phyloP scores from a whole-genome alignment of 73 alveolate species.

The Paramecium sexaurelia region DNA sequence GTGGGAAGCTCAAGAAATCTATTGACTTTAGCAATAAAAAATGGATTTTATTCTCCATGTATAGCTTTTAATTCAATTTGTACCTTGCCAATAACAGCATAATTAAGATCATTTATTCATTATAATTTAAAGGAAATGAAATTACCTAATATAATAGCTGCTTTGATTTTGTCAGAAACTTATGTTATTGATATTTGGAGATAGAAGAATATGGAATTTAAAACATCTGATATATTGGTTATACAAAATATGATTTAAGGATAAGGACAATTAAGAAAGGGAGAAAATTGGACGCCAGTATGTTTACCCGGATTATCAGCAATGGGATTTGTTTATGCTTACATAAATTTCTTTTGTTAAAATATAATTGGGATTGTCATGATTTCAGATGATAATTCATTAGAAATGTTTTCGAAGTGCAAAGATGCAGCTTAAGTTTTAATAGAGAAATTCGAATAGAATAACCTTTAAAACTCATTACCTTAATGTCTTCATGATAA shows the following conservation, averaged over 20 bases:
- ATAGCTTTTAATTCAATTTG: slow-evolving; percentile 47
- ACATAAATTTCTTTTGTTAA: slow-evolving; percentile 72
- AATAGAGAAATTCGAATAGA: slow-evolving; percentile 7
- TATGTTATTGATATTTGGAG: slow-evolving; percentile 78
- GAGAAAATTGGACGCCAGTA: slow-evolving; percentile 83
- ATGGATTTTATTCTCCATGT: slow-evolving; percentile 64
- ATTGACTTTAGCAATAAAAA: slow-evolving; percentile 47
- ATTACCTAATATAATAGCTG: slow-evolving; percentile 54
- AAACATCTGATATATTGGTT: slow-evolving; percentile 73
- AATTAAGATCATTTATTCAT: slow-evolving; percentile 46
- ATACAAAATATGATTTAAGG: slow-evolving; percentile 73
- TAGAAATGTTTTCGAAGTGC: slow-evolving; percentile 50
- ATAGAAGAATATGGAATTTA: slow-evolving; percentile 72
- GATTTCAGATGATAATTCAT: slow-evolving; percentile 71
- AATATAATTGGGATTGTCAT: slow-evolving; percentile 74
- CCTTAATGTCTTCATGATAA: background rate
- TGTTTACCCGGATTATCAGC: slow-evolving; percentile 87
- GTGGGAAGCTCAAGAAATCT: slow-evolving; percentile 59
- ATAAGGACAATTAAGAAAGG: slow-evolving; percentile 70
- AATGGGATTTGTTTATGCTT: slow-evolving; percentile 79
- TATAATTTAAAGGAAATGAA: slow-evolving; percentile 47
- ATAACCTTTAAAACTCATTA: background rate
- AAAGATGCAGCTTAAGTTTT: slow-evolving; percentile 58
- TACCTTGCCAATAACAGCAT: slow-evolving; percentile 37
- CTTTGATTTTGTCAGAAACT: slow-evolving; percentile 72